Conservation (phyloP, 371 early-diverging fungal genomes). For the Circinella umbellata region DNA sequence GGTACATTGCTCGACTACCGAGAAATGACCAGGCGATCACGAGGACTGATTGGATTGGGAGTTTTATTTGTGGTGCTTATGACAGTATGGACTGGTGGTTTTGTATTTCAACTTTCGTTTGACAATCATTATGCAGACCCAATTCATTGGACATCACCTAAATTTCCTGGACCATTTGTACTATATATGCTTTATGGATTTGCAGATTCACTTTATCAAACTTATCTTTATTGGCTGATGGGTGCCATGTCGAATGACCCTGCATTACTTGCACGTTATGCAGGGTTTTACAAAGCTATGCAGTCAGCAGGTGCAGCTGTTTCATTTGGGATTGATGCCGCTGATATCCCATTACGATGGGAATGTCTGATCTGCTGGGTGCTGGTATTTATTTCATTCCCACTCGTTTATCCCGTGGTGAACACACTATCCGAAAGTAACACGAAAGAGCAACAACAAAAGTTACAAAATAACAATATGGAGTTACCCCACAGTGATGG, state of each 20-base stretch:
- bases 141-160: slow-evolving; percentile 28
- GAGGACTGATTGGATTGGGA: slow-evolving; percentile 57
- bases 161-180: slow-evolving; percentile 62
- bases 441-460: neutral
- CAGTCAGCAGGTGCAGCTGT: slow-evolving; percentile 57
- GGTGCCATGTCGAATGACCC: slow-evolving; percentile 78
- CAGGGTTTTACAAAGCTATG: slow-evolving; percentile 75
- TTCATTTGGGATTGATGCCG: slow-evolving; percentile 47
- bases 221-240: slow-evolving; percentile 80
- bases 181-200: slow-evolving; percentile 72
- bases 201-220: slow-evolving; percentile 73
- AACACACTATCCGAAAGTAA: slow-evolving; percentile 35
- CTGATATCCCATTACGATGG: slow-evolving; percentile 34
- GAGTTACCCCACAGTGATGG: neutral
- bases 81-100: slow-evolving; percentile 67
- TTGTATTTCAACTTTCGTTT: slow-evolving; percentile 62
- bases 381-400: slow-evolving; percentile 40
- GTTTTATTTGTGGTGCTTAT: slow-evolving; percentile 52
- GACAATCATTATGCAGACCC: slow-evolving; percentile 28
- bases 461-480: neutral
- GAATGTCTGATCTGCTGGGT: slow-evolving; percentile 42
- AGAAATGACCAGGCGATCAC: slow-evolving; percentile 47
- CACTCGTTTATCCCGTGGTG: slow-evolving; percentile 32
- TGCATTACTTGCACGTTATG: slow-evolving; percentile 68
- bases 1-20: slow-evolving; percentile 61